Evolutionary conservation across 108 stramenopile species (phyloP), one percentile per base, ranked within the genome.

Genomic region (Cyclotella choctawhatcheeana): DNA sequence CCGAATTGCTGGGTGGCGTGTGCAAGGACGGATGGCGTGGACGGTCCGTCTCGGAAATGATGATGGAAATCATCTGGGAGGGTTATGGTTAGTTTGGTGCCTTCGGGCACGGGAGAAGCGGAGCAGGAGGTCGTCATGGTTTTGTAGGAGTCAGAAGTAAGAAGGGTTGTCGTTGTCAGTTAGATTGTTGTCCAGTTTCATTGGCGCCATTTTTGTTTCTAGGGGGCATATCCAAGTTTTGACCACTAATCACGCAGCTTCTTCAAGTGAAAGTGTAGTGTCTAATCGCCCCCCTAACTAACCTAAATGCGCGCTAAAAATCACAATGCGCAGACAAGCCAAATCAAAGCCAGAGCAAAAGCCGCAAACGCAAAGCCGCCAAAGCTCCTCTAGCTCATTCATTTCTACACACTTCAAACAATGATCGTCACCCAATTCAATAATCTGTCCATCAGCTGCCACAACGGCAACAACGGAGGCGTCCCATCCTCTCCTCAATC

Each of bases 11-110:
- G 76, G 21, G 82, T 74, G 52, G 81, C 95, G 74, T 90, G 88
- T 52, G 76, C 70, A 25, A 92, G 59, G 3, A 96, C 81, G 10
- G 84, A 58, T 50, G 82, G 64, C 4, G 86, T 85, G 33, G 82
- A 60, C 32, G 75, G 60, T 48, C 93, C 84, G 76, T 99, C 98
- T 3, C 99, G 88, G 30, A 94, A 90, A 80, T 99, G 99, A 68
- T 98, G 99, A 78, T 99, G 99, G 59, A 96, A 98, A 82, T 98
- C 97, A 73, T 97, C 94, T 21, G 97, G 97, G 32, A 77, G 61
- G 33, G 82, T 73, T 30, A 97, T 77, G 22, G 89, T 90, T 22
- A 91, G 60, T 32, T 62, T 54, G 18, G 83, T 84, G 20, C 83
- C 83, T 27, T 66, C 53, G 25, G 71, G 75, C 44, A 63, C 69